Base-by-base conservation (phyloP, 768 basidiomycete genomes). In the Paxillus ammoniavirescens region DNA sequence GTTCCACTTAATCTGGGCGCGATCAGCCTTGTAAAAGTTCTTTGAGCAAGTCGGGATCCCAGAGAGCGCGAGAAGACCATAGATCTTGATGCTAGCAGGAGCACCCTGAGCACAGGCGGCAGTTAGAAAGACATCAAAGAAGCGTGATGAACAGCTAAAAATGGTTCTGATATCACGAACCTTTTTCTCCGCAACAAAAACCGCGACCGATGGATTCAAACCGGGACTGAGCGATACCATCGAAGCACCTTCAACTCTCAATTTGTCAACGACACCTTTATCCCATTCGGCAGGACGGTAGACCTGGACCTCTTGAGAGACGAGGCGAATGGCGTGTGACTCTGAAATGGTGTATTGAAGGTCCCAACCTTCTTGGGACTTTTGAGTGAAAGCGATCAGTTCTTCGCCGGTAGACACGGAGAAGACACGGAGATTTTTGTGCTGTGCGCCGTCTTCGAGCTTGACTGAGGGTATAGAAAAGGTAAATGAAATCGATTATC, bases 131-230 rank as follows among this genome's bases (percentile, higher is more conserved):
- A 8, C 1, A 35, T 50, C 28, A 38, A 18, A 42, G 15, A 21
- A 38, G 30, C 21, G n/a, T 23, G 21, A 48, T 9, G 13, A 13
- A n/a, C 10, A 17, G 1, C 3, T 26, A 30, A 10, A 36, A 47
- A 48, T 3, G 28, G 7, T 7, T 7, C 5, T 5, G 9, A 51
- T 13, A 0, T 18, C n/a, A 66, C 77, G 33, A 54, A 83, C 89
- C 80, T 97, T 97, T 78, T 93, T 93, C 79, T 98, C 96, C 0
- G 85, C 89, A 37, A 95, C 77, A 67, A 98, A 99, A 10, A 96
- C 81, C 4, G 95, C 96, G n/a, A 99, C 69, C 8, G 84, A 87
- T 6, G 92, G 89, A 70, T 93, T 92, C 63, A 87, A 72, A 8
- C 93, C 93, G 8, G 91, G 91, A 61, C 91, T 91, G 56, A 95